Percentiles rank a stretch among this genome's conserved stretches.
These are phyloP conservation scores for Crotalaria pallida DNA, from an alignment of 306 rosid species.

Conservation along the genomic window DNA sequence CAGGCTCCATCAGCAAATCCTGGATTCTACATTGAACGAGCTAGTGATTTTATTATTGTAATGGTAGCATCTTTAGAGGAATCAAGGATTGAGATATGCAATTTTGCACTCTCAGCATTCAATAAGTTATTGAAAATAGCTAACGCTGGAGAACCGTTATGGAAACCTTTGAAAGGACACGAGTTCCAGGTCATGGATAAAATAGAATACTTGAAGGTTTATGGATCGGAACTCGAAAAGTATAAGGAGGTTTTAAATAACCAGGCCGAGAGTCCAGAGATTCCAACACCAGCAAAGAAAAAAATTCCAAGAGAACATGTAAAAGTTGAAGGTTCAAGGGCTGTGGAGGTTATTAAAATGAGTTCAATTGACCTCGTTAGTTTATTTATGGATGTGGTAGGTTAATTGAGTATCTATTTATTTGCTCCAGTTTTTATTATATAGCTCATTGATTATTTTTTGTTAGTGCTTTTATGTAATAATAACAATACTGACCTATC, in stretches of 20 bases:
- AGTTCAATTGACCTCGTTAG: conserved; percentile 18
- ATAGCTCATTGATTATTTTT: no score
- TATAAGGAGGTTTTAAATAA: no score
- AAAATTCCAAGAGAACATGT: neutral
- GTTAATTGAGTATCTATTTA: neutral
- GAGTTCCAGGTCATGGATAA: conserved; percentile 19
- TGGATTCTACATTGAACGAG: neutral
- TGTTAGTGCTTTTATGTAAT: neutral
- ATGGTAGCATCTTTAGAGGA: conserved; percentile 5
- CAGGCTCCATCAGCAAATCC: neutral
- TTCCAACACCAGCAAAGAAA: neutral
- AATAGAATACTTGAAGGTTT: conserved; percentile 6
- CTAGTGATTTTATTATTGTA: conserved; percentile 28
- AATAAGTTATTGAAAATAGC: conserved; percentile 21
- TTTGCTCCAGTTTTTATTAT: neutral
- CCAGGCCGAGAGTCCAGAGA: no score
- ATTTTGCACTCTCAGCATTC: conserved; percentile 29
- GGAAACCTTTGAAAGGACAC: conserved; percentile 12
- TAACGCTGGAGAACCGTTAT: conserved; percentile 20
- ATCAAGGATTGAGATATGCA: neutral
- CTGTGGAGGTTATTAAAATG: conserved; percentile 5
- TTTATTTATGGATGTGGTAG: conserved; percentile 40
- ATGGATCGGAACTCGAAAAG: no score
- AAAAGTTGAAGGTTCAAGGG: conserved; percentile 35
- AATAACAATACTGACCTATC: no score